Evolutionary conservation across 352 stramenopile species (phyloP), one percentile per base, ranked within the genome.

Genomic region (Globisporangium cylindrosporum): DNA sequence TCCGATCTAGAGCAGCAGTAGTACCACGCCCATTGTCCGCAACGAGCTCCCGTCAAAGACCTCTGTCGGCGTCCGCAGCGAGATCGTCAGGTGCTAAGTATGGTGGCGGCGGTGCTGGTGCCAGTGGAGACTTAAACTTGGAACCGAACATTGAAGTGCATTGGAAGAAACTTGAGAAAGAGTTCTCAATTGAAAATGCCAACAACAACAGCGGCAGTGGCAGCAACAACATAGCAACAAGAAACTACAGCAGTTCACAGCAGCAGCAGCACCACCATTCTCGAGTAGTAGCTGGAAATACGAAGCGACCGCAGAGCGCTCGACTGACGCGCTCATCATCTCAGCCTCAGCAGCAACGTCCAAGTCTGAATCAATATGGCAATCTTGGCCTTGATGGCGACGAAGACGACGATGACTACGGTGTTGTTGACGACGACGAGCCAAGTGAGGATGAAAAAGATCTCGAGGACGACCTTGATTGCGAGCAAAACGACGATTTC

Each of bases 251-350:
- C 0, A 59, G 4, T 41, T 27, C 20, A 4, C 53, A 59, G 20
- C 14, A 59, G 22, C 20, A 43, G 3, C 59, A 57, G 10, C 41
- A 57, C 4, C 25, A 59, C 29, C 29, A 38, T 5, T 41, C 43
- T 22, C 48, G 29, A 56, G 8, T 20, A 18, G 67, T 62, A 74
- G 27, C 27, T 22, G 2, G 24, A 34, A 48, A 15, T 22, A 20
- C 2, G 53, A 71, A 65, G 55, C 72, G 80, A 46, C 79, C 78
- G 38, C 78, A 86, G 68, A 87, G 78, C 36, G 82, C 80, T 36
- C 68, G 67, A 29, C 46, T 62, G 49, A 64, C 67, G 25, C 69
- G 53, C 27, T 59, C 64, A 12, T 41, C 34, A 43, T 18, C 36
- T 43, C 36, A 43, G 36, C 54, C n/a, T 15, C 69, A 57, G 20